phyloP scores from a whole-genome alignment of 2,329 filamentous ascomycete genomes.

The Triangularia setosa region DNA sequence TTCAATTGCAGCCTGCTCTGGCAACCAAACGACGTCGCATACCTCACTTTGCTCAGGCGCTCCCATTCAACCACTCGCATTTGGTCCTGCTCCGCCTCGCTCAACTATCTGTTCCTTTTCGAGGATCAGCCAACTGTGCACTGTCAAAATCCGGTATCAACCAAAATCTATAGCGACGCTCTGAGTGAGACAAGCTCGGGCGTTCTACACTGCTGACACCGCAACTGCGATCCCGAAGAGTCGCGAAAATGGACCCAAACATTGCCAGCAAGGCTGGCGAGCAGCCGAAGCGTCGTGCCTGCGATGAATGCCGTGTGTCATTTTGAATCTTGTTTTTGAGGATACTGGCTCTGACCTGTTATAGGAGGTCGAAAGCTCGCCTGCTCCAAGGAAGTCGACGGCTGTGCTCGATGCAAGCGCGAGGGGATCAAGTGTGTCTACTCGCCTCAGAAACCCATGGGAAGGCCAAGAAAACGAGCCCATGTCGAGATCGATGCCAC shows the following conservation, averaged over 20 bases:
- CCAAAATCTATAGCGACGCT: neutral
- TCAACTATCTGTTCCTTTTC: too few species aligned
- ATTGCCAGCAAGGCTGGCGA: slow-evolving; percentile 9
- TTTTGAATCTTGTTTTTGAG: neutral
- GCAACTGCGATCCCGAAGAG: neutral
- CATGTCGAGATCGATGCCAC: slow-evolving; percentile 30
- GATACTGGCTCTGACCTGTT: slow-evolving; percentile 19
- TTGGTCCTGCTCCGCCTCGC: too few species aligned
- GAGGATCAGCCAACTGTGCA: neutral
- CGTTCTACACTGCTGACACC: too few species aligned
- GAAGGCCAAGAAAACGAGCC: slow-evolving; percentile 57
- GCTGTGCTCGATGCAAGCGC: slow-evolving; percentile 55
- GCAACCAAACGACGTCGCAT: too few species aligned
- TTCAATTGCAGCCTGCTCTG: neutral
- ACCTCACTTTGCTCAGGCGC: neutral
- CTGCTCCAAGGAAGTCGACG: slow-evolving; percentile 58
- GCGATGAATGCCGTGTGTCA: slow-evolving; percentile 63
- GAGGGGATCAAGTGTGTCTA: slow-evolving; percentile 58
- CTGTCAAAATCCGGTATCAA: neutral
- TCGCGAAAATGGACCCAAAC: slow-evolving; percentile 2
- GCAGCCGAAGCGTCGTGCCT: slow-evolving; percentile 53
- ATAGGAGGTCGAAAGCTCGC: slow-evolving; percentile 60
- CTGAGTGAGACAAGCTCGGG: neutral
- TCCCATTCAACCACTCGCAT: neutral
- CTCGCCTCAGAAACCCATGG: slow-evolving; percentile 64